Percentiles rank a stretch among this genome's conserved stretches.
phyloP scores from a whole-genome alignment of 2,329 filamentous ascomycete genomes.

The Rhytidhysteron rufulum region DNA sequence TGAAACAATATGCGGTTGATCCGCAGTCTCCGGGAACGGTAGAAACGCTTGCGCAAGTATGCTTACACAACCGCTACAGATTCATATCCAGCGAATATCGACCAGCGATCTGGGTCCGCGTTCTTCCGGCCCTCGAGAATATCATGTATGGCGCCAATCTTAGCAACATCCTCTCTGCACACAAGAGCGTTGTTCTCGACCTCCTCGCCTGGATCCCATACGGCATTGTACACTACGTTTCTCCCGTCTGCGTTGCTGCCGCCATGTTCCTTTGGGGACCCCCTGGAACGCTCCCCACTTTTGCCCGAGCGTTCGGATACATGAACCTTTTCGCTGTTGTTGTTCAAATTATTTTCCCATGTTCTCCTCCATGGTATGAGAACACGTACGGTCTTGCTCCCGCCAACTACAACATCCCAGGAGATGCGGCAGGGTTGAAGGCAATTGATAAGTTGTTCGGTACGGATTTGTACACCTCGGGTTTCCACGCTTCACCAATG shows the following conservation, averaged over 20 bases:
- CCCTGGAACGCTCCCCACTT: conserved; percentile 78
- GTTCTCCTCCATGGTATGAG: conserved; percentile 96
- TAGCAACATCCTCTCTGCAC: conserved; percentile 89
- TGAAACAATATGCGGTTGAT: conserved; percentile 11
- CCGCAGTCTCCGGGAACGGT: neutral
- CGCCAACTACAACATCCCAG: conserved; percentile 86
- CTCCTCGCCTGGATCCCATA: conserved; percentile 92
- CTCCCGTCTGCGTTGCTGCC: conserved; percentile 72
- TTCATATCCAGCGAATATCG: conserved; percentile 87
- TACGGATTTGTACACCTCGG: conserved; percentile 87
- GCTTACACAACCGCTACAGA: conserved; percentile 45
- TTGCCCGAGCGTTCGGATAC: conserved; percentile 84
- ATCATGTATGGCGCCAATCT: conserved; percentile 94
- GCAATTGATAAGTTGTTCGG: conserved; percentile 88
- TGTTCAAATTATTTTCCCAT: conserved; percentile 87
- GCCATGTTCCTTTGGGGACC: conserved; percentile 86
- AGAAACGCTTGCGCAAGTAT: conserved; percentile 8
- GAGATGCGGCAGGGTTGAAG: conserved; percentile 83
- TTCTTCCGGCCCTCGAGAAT: conserved; percentile 90
- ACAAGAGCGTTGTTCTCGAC: conserved; percentile 79
- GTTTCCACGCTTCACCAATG: conserved; percentile 83
- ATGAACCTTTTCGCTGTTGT: conserved; percentile 85
- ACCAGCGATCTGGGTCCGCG: conserved; percentile 91
- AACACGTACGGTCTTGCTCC: conserved; percentile 86
- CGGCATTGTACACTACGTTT: conserved; percentile 84